Conservation (phyloP, 1,139 yeast species). For the Candida tunisiensis region DNA sequence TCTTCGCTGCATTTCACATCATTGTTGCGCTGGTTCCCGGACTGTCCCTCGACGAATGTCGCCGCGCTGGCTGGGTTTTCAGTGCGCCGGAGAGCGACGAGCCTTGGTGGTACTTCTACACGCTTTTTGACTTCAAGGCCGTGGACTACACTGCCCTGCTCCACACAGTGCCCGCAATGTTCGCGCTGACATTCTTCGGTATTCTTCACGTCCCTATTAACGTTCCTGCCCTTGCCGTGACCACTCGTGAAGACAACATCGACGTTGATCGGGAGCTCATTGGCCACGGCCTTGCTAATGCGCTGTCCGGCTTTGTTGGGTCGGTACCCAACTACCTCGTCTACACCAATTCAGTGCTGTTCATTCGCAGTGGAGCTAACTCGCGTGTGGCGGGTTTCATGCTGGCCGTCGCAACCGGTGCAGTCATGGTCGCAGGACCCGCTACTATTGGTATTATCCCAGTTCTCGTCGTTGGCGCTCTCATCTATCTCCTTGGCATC, state of each 20-base stretch:
- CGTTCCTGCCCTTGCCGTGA: conserved; percentile 91
- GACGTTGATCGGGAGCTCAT: conserved; percentile 87
- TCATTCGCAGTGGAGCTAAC: conserved; percentile 90
- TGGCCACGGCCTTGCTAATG: conserved; percentile 92
- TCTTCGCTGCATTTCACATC: conserved; percentile 54
- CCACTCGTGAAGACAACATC: conserved; percentile 59
- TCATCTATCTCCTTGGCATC: conserved; percentile 78
- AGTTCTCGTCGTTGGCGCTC: conserved; percentile 85
- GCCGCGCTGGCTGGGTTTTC: conserved; percentile 77
- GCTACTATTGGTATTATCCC: conserved; percentile 88
- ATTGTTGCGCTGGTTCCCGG: conserved; percentile 47
- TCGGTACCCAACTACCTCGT: conserved; percentile 89
- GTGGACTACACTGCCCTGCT: conserved; percentile 62
- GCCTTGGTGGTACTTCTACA: conserved; percentile 83
- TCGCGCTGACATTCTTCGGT: conserved; percentile 91
- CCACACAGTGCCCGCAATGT: conserved; percentile 75
- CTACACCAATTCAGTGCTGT: conserved; percentile 81
- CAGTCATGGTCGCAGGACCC: conserved; percentile 79
- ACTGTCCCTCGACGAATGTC: conserved; percentile 41
- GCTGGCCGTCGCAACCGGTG: conserved; percentile 66
- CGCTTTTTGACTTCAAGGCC: conserved; percentile 45
- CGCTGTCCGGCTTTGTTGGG: conserved; percentile 67
- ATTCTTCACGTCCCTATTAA: conserved; percentile 92
- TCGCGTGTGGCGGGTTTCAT: conserved; percentile 75
- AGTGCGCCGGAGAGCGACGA: conserved; percentile 42